Conservation (phyloP, 129 eudicot species). For the Flaveria linearis region DNA sequence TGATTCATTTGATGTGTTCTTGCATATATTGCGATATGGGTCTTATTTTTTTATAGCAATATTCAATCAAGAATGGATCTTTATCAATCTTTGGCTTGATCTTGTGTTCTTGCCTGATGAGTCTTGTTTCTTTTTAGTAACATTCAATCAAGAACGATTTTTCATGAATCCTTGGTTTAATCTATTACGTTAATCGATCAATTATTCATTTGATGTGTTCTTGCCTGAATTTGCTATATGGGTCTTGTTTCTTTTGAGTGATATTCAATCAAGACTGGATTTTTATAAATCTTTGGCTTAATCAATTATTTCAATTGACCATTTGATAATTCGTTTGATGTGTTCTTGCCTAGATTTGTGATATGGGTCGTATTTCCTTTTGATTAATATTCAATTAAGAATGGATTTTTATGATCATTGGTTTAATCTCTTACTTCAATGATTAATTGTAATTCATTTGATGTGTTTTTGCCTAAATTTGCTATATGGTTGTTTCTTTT, state of each 20-base stretch:
- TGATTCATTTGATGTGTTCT: background rate
- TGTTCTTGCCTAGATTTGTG: background rate
- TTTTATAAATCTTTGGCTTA: slow-evolving; percentile 1
- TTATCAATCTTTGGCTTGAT: too few species aligned
- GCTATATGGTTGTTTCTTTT: background rate
- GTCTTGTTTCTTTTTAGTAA: background rate
- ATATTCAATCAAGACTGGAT: slow-evolving; percentile 19
- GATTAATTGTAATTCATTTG: background rate
- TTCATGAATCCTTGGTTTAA: slow-evolving; percentile 3
- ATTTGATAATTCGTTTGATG: background rate
- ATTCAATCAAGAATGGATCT: background rate
- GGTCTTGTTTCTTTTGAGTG: slow-evolving; percentile 13
- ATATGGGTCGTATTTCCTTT: slow-evolving; percentile 12
- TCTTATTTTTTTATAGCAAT: too few species aligned
- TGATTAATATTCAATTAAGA: slow-evolving; percentile 16
- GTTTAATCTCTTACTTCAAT: background rate
- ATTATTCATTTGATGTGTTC: background rate
- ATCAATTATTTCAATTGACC: background rate
- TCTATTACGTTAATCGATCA: background rate
- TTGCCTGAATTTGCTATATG: slow-evolving; percentile 1
- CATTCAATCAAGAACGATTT: slow-evolving; percentile 10
- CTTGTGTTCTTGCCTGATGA: too few species aligned
- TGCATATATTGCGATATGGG: background rate
- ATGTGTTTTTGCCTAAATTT: slow-evolving; percentile 9
- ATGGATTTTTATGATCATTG: background rate